Evolutionary conservation across 148 eudicot genomes (phyloP).

Genomic region (Rhododendron henanense): DNA sequence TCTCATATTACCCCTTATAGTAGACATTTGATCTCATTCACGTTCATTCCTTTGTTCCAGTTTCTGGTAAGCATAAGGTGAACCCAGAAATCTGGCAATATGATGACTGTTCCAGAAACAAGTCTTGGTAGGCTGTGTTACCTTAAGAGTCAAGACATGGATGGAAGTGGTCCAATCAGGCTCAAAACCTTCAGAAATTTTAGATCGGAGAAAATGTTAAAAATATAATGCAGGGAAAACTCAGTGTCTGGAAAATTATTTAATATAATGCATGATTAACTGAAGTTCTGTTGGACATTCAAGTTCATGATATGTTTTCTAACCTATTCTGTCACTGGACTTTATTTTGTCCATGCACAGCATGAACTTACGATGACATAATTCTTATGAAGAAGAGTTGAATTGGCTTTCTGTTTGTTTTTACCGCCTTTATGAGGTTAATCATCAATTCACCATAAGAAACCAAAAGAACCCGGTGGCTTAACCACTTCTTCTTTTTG

Average conservation of each 20-base stretch:
- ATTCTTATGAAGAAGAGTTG: background rate
- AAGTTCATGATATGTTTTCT: background rate
- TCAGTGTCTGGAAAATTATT: background rate
- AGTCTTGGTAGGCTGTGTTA: background rate
- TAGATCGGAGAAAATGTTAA: background rate
- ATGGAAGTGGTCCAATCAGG: conserved; percentile 1
- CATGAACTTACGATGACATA: background rate
- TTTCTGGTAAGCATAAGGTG: background rate
- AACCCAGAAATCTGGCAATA: background rate
- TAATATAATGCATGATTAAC: background rate
- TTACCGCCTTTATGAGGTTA: background rate
- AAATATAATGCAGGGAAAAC: background rate
- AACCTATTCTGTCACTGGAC: background rate
- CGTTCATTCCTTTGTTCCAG: background rate
- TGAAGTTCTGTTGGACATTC: background rate
- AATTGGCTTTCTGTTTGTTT: background rate
- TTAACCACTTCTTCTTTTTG: background rate
- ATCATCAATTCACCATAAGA: background rate
- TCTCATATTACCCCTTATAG: background rate
- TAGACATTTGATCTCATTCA: background rate
- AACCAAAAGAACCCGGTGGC: background rate
- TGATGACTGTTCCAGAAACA: background rate
- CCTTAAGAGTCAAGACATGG: background rate
- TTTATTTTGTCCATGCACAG: background rate
- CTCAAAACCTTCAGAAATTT: background rate